Base-by-base conservation (phyloP, 164 flowering plant species). In the Chimonanthus praecox region DNA sequence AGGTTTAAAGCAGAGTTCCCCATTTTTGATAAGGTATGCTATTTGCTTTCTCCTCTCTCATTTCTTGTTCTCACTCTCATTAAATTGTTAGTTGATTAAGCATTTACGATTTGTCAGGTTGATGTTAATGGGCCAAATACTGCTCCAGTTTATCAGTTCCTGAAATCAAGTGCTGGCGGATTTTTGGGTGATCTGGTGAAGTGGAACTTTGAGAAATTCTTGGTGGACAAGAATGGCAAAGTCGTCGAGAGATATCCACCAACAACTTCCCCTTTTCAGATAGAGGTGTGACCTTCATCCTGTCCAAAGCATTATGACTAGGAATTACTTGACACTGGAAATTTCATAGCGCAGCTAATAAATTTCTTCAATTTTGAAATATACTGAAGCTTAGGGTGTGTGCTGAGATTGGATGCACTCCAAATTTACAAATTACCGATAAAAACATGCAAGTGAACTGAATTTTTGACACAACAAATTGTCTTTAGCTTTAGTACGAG, bases 161-260 rank as follows among this genome's bases (percentile, higher is more conserved):
- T 94, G 78, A 92, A 94, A 83, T 90, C 97, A 43, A 88, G 83
- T 69, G 78, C 92, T 0, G 94, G 97, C 58, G 97, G 94, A 48
- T 91, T 94, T 80, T 66, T 92, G 20, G 94, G 94, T 68, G 97
- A 92, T 74, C 73, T 92, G 60, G 77, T 94, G 71, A 94, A 94
- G 77, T 94, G 98, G 98, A 94, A 94, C 73, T 94, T 94, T 70
- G 97, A 92, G 88, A 94, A 94, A 83, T 94, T 94, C 80, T 76
- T 92, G 80, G 88, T 92, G 60, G 90, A 94, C 83, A 88, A 89
- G 84, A 85, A 91, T 78, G 98, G 98, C 6, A 94, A 86, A 80
- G 98, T 92, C 71, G 92, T 88, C 11, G 90, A 92, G 74, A 83
- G 98, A 84, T 94, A 92, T 70, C 89, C 85, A 62, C 97, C 98